Evolutionary conservation across 352 stramenopile species (phyloP).

Genomic region (Ophiocytium majus): DNA sequence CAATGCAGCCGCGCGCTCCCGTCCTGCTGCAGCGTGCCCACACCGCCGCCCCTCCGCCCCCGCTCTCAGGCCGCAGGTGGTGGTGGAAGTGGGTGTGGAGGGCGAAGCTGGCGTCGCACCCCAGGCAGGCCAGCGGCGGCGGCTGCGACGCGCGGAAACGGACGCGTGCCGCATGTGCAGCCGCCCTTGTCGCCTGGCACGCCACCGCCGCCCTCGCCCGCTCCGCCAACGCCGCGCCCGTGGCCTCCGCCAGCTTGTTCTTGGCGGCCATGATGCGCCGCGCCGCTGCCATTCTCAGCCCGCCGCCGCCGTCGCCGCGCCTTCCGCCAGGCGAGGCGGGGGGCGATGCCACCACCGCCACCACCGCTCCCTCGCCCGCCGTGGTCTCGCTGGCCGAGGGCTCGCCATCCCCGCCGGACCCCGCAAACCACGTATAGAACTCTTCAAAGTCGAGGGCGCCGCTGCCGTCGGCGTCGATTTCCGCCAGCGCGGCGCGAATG

Average conservation of each 20-base stretch:
- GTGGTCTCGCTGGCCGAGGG: no score
- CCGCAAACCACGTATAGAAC: neutral
- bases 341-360: neutral
- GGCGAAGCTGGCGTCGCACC: neutral
- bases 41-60: neutral
- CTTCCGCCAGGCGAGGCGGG: no score
- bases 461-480: neutral
- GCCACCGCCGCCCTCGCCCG: neutral
- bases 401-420: no score
- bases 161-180: neutral
- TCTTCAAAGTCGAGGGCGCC: neutral
- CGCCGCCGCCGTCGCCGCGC: no score
- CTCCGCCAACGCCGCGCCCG: neutral
- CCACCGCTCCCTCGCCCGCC: no score
- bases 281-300: neutral
- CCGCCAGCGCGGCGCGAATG: neutral
- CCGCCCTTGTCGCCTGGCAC: neutral
- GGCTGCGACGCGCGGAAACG: neutral
- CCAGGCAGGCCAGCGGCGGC: neutral
- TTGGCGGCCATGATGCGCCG: neutral
- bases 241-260: neutral
- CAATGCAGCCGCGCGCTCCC: neutral
- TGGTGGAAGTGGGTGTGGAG: neutral
- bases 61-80: no score
- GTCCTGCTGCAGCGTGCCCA: neutral